Conservation (phyloP, 148 eudicot species). For the Agrostemma githago region DNA sequence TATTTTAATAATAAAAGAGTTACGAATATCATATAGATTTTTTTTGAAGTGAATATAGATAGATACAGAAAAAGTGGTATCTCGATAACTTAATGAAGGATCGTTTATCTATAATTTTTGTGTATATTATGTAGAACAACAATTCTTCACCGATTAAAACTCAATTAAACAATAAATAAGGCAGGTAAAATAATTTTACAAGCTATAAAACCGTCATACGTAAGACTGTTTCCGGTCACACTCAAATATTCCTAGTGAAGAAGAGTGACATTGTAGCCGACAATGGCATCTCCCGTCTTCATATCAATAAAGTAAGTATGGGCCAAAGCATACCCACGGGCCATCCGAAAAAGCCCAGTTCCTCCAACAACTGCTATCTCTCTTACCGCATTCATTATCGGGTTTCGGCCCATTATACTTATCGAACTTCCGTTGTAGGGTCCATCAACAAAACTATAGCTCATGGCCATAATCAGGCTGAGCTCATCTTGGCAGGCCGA, state of each 20-base stretch:
- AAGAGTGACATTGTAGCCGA: conserved; percentile 43
- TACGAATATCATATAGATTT: too few relatives aligned
- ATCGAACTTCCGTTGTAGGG: conserved; percentile 51
- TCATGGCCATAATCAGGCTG: conserved; percentile 40
- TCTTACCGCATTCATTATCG: conserved; percentile 30
- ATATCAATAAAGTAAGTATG: conserved; percentile 25
- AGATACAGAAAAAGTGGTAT: too few relatives aligned
- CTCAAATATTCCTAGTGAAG: conserved; percentile 17
- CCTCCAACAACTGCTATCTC: conserved; percentile 68
- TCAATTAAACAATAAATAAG: too few relatives aligned
- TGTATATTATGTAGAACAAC: too few relatives aligned
- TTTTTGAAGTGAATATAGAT: too few relatives aligned
- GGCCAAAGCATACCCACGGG: conserved; percentile 39
- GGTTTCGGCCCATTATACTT: conserved; percentile 46
- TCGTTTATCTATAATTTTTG: too few relatives aligned
- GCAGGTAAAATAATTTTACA: too few relatives aligned
- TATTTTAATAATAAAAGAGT: too few relatives aligned
- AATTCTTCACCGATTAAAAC: too few relatives aligned
- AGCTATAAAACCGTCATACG: too few relatives aligned
- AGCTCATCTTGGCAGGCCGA: conserved; percentile 33
- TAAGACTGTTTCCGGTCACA: too few relatives aligned
- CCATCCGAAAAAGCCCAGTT: conserved; percentile 50
- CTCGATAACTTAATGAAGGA: too few relatives aligned
- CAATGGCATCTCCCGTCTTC: conserved; percentile 41
- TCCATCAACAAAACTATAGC: conserved; percentile 42